Conservation (phyloP, 2,329 filamentous ascomycete genomes). For the Ceratocystis variospora region DNA sequence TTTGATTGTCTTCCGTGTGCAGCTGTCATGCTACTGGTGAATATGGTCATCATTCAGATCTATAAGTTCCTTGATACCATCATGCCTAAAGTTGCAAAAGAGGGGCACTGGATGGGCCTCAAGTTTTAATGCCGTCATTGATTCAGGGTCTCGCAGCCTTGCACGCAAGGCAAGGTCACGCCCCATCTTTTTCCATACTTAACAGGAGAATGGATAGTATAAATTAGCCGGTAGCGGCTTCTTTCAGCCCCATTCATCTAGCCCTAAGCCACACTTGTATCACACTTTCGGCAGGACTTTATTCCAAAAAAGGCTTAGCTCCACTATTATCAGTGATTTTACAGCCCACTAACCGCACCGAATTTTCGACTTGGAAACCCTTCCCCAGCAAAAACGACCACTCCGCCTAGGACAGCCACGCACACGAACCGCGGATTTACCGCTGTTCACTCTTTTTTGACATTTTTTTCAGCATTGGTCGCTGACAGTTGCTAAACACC, state of each 20-base stretch:
- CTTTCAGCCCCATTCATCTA: conserved; percentile 10
- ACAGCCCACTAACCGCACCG: conserved; percentile 14
- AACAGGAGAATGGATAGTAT: neutral
- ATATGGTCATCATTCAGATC: neutral
- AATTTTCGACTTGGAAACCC: conserved; percentile 12
- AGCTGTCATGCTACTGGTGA: neutral
- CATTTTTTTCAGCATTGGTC: conserved; percentile 13
- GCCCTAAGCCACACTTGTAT: conserved; percentile 17
- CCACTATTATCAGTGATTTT: conserved; percentile 3
- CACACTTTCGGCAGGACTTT: conserved; percentile 10
- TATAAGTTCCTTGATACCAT: too few species aligned
- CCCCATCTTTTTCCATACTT: conserved; percentile 1
- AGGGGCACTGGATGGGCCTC: conserved; percentile 11
- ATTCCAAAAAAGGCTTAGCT: conserved; percentile 1
- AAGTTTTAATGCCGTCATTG: neutral
- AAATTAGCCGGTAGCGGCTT: neutral
- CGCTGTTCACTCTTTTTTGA: conserved; percentile 17
- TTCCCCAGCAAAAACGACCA: conserved; percentile 13
- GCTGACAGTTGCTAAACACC: conserved; percentile 14
- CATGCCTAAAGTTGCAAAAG: neutral
- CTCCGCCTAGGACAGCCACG: conserved; percentile 14
- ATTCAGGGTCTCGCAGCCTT: conserved; percentile 3
- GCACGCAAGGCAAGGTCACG: neutral
- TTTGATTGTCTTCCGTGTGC: neutral
- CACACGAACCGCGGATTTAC: conserved; percentile 18